Evolutionary conservation across 352 stramenopile species (phyloP).

Genomic region (Peronospora farinosa): DNA sequence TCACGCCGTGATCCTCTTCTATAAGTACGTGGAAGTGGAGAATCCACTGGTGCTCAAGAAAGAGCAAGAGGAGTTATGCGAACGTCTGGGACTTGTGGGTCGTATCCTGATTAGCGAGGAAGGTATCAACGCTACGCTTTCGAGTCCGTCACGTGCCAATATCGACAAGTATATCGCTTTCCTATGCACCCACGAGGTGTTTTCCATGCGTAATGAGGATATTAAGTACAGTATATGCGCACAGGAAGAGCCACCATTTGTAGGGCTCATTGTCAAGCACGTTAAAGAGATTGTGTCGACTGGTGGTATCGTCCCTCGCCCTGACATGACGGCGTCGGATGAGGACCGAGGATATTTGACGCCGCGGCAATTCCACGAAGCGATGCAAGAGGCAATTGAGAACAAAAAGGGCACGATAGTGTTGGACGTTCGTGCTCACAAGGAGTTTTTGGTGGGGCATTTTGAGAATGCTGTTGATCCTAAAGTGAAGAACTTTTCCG

Average conservation of each 20-base stretch:
- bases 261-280: conserved; percentile 65
- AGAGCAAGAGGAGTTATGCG: conserved; percentile 48
- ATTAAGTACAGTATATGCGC: conserved; percentile 67
- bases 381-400: conserved; percentile 36
- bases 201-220: conserved; percentile 54
- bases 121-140: conserved; percentile 80
- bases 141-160: conserved; percentile 28
- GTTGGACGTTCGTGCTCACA: conserved; percentile 55
- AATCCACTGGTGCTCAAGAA: conserved; percentile 32
- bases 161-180: conserved; percentile 65
- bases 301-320: conserved; percentile 37
- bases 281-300: conserved; percentile 78
- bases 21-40: conserved; percentile 62
- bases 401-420: conserved; percentile 48
- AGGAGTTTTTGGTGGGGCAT: conserved; percentile 63
- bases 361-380: conserved; percentile 70
- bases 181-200: conserved; percentile 44
- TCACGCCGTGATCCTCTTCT: conserved; percentile 66
- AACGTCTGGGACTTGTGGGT: conserved; percentile 50
- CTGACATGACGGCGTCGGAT: conserved; percentile 52
- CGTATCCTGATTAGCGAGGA: conserved; percentile 76
- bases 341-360: conserved; percentile 61
- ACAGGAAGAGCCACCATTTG: conserved; percentile 37
- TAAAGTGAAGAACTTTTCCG: conserved; percentile 68
- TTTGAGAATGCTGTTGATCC: conserved; percentile 63